Evolutionary conservation across 2,329 filamentous ascomycete genomes (phyloP).

Genomic region (Lecanicillium sp.): DNA sequence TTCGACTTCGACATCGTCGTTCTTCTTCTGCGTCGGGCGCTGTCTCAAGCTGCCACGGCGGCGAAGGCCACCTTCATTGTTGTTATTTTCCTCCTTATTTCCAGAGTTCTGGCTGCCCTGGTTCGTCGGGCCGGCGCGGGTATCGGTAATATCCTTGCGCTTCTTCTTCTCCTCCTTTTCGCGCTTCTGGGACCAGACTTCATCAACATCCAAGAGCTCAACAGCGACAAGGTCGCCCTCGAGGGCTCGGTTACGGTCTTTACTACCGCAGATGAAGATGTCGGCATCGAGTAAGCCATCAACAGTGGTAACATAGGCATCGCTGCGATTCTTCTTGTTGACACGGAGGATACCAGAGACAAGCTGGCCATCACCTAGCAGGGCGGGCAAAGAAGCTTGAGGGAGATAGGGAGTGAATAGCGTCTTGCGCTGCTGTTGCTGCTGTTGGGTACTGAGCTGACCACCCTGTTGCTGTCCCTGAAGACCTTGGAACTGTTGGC

Average conservation of each 20-base stretch:
- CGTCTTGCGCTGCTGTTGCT: constrained; percentile 92
- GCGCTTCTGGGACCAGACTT: constrained; percentile 97
- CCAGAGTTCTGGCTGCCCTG: constrained; percentile 57
- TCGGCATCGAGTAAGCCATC: constrained; percentile 86
- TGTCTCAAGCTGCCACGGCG: constrained; percentile 92
- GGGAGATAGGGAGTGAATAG: constrained; percentile 97
- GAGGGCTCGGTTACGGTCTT: constrained; percentile 92
- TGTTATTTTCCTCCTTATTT: constrained; percentile 53
- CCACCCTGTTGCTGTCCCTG: constrained; percentile 63
- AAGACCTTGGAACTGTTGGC: constrained; percentile 62
- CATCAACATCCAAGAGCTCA: constrained; percentile 93
- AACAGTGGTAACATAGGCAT: constrained; percentile 91
- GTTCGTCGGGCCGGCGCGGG: constrained; percentile 66
- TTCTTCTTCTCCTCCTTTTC: constrained; percentile 99
- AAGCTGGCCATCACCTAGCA: constrained; percentile 85
- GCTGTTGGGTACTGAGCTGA: constrained; percentile 59
- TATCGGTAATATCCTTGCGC: constrained; percentile 96
- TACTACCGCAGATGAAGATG: constrained; percentile 99
- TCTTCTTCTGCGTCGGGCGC: constrained; percentile 98
- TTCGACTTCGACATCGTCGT: constrained; percentile 97
- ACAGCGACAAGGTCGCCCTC: constrained; percentile 94
- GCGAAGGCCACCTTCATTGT: constrained; percentile 75
- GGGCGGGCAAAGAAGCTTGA: constrained; percentile 83
- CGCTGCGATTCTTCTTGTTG: constrained; percentile 99
- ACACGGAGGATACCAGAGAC: constrained; percentile 94